These are phyloP conservation scores for Exophiala dermatitidis DNA, from an alignment of 2,329 filamentous ascomycete genomes.

Conservation along the genomic window DNA sequence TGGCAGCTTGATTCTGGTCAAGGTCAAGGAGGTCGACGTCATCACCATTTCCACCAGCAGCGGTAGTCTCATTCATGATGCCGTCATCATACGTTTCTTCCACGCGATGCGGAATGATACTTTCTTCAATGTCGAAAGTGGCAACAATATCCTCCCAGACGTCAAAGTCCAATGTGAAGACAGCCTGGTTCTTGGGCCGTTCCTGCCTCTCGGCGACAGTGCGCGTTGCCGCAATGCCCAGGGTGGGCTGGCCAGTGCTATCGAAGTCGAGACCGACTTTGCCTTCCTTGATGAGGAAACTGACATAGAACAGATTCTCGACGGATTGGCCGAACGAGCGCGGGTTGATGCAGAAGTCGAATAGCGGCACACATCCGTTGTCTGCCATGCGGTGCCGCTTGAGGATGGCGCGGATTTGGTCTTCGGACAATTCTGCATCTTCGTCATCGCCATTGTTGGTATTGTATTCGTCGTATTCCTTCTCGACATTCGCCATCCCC, in stretches of 20 bases:
- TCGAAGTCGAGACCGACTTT: conserved; percentile 68
- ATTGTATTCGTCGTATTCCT: conserved; percentile 16
- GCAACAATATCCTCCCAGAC: conserved; percentile 74
- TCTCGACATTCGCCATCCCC: conserved; percentile 38
- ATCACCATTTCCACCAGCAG: conserved; percentile 8
- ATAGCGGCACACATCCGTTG: conserved; percentile 66
- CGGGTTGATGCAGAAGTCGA: conserved; percentile 86
- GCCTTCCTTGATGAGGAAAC: conserved; percentile 86
- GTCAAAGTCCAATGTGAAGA: conserved; percentile 78
- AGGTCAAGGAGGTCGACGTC: not conserved
- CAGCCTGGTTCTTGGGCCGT: conserved; percentile 66
- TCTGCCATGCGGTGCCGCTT: conserved; percentile 58
- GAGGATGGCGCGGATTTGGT: conserved; percentile 49
- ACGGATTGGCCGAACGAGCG: conserved; percentile 87
- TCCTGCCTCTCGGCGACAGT: conserved; percentile 41
- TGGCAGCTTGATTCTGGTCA: not conserved
- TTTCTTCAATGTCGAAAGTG: conserved; percentile 65
- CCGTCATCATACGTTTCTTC: conserved; percentile 46
- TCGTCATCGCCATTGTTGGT: not conserved
- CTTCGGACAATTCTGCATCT: conserved; percentile 31
- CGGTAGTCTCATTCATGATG: conserved; percentile 33
- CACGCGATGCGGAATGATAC: conserved; percentile 76
- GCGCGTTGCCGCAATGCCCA: conserved; percentile 46
- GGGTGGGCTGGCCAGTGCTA: conserved; percentile 63
- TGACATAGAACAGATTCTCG: conserved; percentile 95